Conservation (phyloP, 2,329 filamentous ascomycete genomes). For the Xylariomycetidae sp. region DNA sequence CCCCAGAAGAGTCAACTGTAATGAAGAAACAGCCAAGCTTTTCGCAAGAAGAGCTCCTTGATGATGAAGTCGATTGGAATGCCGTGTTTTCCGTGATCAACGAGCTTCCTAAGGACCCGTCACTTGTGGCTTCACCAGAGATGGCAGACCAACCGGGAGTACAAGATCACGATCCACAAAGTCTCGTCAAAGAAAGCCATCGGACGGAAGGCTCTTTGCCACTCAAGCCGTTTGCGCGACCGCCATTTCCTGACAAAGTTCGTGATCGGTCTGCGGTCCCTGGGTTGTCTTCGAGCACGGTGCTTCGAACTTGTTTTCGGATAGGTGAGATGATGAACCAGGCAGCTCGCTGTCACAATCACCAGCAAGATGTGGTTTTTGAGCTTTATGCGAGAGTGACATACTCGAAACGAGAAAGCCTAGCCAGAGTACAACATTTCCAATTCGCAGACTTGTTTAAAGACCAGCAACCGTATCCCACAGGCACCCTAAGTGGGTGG, state of each 20-base stretch:
- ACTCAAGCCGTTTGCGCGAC: constrained; percentile 42
- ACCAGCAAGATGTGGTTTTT: constrained; percentile 40
- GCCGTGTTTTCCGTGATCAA: constrained; percentile 19
- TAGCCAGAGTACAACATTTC: constrained; percentile 52
- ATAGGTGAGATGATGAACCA: constrained; percentile 55
- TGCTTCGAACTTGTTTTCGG: constrained; percentile 59
- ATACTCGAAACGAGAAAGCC: constrained; percentile 50
- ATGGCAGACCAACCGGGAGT: background rate
- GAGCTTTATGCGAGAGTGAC: constrained; percentile 61
- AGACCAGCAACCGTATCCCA: constrained; percentile 46
- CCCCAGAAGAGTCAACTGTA: constrained; percentile 1
- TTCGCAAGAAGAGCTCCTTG: constrained; percentile 25
- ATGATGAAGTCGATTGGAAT: constrained; percentile 38
- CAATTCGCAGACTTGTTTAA: constrained; percentile 61
- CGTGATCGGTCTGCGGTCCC: constrained; percentile 49
- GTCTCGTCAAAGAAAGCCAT: background rate
- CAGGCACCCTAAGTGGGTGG: constrained; percentile 23
- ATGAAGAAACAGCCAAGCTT: background rate
- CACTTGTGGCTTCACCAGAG: constrained; percentile 3
- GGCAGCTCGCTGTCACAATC: constrained; percentile 28
- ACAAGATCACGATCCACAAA: background rate
- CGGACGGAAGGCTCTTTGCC: constrained; percentile 7
- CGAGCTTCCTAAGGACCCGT: constrained; percentile 8
- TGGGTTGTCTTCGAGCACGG: constrained; percentile 40
- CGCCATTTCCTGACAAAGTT: constrained; percentile 44